Conservation (phyloP, 2,329 filamentous ascomycete genomes). For the Penicillium polonicum region DNA sequence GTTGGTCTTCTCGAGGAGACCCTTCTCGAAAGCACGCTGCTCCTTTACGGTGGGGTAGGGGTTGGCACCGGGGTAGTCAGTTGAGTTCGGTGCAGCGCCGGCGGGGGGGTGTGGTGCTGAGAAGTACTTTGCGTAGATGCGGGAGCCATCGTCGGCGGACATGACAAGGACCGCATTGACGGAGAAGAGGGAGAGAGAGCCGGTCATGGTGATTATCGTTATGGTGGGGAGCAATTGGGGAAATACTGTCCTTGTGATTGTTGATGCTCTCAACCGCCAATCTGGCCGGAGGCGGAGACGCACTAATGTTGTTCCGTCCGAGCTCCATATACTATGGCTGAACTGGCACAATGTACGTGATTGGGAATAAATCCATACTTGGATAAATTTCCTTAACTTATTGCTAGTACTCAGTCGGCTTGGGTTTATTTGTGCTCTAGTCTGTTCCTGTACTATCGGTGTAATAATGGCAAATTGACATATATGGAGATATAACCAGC, state of each 20-base stretch:
- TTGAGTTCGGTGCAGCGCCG: constrained; percentile 55
- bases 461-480: neutral
- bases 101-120: constrained; percentile 66
- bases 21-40: constrained; percentile 96
- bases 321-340: neutral
- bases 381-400: neutral
- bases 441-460: too few species aligned
- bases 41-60: constrained; percentile 88
- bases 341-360: neutral
- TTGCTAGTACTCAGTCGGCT: neutral
- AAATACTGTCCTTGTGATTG: constrained; percentile 10
- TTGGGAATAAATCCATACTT: neutral
- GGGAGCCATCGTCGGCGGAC: constrained; percentile 80
- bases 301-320: constrained; percentile 25
- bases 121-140: constrained; percentile 96
- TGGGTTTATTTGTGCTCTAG: neutral
- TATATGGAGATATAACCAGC: neutral
- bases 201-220: constrained; percentile 58
- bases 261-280: constrained; percentile 26
- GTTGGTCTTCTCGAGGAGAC: constrained; percentile 88
- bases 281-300: constrained; percentile 27
- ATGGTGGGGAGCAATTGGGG: constrained; percentile 13
- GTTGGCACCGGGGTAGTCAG: constrained; percentile 63
- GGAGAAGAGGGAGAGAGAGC: constrained; percentile 72
- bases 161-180: constrained; percentile 77